Evolutionary conservation across 345 rosid species (phyloP).

Genomic region (Linum usitatissimum): DNA sequence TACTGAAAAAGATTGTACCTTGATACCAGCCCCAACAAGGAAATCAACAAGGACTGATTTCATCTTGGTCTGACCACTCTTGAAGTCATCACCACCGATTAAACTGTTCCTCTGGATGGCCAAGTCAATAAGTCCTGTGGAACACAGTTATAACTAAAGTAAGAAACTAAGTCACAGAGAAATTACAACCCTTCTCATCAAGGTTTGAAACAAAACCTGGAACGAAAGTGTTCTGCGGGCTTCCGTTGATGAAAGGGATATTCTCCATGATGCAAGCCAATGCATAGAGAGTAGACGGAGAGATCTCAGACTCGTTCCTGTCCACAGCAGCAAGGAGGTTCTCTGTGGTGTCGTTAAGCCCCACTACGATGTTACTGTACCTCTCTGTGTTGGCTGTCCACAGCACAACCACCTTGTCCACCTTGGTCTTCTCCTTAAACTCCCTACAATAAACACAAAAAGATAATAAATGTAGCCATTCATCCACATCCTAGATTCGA

Average conservation of each 20-base stretch:
- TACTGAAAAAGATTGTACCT: slow-evolving; percentile 32
- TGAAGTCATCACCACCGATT: slow-evolving; percentile 98
- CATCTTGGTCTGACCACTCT: slow-evolving; percentile 99
- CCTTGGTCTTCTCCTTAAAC: slow-evolving; percentile 72
- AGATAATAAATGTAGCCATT: not conserved
- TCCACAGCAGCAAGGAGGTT: slow-evolving; percentile 78
- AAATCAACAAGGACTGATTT: slow-evolving; percentile 89
- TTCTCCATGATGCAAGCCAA: slow-evolving; percentile 81
- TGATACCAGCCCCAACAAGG: slow-evolving; percentile 96
- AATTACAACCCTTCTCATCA: too few species aligned
- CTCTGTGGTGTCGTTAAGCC: slow-evolving; percentile 84
- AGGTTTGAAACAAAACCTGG: slow-evolving; percentile 39
- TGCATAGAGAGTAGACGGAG: slow-evolving; percentile 86
- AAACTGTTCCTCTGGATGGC: slow-evolving; percentile 70
- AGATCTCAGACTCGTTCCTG: slow-evolving; percentile 75
- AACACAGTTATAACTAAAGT: not conserved
- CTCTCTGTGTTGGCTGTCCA: slow-evolving; percentile 99
- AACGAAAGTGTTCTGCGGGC: slow-evolving; percentile 97
- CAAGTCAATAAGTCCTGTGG: slow-evolving; percentile 78
- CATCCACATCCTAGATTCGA: not conserved
- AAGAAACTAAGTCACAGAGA: too few species aligned
- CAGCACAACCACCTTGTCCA: slow-evolving; percentile 79
- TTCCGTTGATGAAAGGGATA: slow-evolving; percentile 93
- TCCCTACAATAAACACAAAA: slow-evolving; percentile 34
- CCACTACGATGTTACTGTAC: slow-evolving; percentile 75